Base-by-base conservation (phyloP, 1,284 basidiomycete genomes). In the Phenoliferia sp. region DNA sequence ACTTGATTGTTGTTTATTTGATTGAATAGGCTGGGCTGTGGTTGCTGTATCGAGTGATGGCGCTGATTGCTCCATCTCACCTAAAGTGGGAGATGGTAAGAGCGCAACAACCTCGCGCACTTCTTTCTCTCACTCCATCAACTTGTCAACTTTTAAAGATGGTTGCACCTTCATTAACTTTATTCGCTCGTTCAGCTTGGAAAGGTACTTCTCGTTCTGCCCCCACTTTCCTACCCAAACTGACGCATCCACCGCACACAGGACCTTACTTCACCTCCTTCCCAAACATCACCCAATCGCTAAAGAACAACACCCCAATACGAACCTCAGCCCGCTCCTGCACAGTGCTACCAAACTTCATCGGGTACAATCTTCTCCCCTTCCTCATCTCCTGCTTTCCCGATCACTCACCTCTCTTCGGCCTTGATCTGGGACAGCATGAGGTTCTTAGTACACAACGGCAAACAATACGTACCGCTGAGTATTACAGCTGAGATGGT, bases 181-280 rank as follows among this genome's bases (percentile, higher is more conserved):
- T 52, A 19, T 19, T 6, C 48, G 66, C 66, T 12, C 65, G 70
- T 12, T 68, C 70, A 7, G 68, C 68, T 17, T 71, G 70, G 70
- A 71, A 71, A 58, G 70, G 70, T 65, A 12, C 3, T n/a, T 50
- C 19, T n/a, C 26, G 12, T 10, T 19, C 33, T 31, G 44, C 3
- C 7, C 17, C 22, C 16, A 19, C 29, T n/a, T 26, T 17, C 44
- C 31, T 5, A 1, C 3, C 2, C 16, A 32, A 7, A 26, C 57
- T 36, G 57, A 35, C 57, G 7, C n/a, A 19, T 35, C 7, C 33
- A 10, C 1, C 22, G 15, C 61, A 3, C 54, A 1, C 75, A 95
- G 94, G 94, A 7, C 94, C 94, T 28, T 97, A 88, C 81, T 97
- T 98, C 77, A 90, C 95, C 62, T 86, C 94, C 19, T 97, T 98